Evolutionary conservation across 352 stramenopile genomes (phyloP).

Genomic region (Globisporangium solare): DNA sequence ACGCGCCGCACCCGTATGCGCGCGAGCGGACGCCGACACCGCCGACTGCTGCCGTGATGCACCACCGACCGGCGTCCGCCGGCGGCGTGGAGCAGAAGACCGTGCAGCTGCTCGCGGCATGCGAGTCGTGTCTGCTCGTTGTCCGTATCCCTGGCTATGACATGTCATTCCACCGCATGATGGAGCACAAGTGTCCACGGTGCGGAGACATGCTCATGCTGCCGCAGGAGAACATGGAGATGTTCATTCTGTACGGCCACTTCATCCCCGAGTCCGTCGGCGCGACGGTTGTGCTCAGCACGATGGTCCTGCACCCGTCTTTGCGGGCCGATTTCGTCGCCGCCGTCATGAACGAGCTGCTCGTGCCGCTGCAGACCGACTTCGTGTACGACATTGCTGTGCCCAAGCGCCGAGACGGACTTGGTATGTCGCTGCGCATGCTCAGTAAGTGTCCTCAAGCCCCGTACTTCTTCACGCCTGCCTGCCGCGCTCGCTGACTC

Average conservation of each 20-base stretch:
- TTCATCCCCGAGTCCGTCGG: conserved; percentile 72
- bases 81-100: conserved; percentile 30
- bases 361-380: conserved; percentile 73
- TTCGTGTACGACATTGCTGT: conserved; percentile 81
- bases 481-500: neutral
- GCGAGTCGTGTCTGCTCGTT: conserved; percentile 71
- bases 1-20: conserved; percentile 10
- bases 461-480: neutral
- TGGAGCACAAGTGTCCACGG: conserved; percentile 73
- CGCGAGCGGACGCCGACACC: conserved; percentile 15
- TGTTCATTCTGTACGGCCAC: conserved; percentile 84
- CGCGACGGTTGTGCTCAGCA: conserved; percentile 55
- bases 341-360: conserved; percentile 79
- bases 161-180: conserved; percentile 79
- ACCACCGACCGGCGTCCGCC: conserved; percentile 1
- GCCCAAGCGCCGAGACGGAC: conserved; percentile 69
- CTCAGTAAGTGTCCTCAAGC: conserved; percentile 39
- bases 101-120: conserved; percentile 61
- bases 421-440: conserved; percentile 87
- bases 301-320: conserved; percentile 68
- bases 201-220: conserved; percentile 56
- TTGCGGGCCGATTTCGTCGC: conserved; percentile 77
- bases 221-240: conserved; percentile 80
- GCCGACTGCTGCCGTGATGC: conserved; percentile 10
- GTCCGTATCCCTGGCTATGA: conserved; percentile 61